Percentiles rank a stretch among this genome's conserved stretches.
Conservation (phyloP, 495 filamentous ascomycete species). For the Penicillium soppii region DNA sequence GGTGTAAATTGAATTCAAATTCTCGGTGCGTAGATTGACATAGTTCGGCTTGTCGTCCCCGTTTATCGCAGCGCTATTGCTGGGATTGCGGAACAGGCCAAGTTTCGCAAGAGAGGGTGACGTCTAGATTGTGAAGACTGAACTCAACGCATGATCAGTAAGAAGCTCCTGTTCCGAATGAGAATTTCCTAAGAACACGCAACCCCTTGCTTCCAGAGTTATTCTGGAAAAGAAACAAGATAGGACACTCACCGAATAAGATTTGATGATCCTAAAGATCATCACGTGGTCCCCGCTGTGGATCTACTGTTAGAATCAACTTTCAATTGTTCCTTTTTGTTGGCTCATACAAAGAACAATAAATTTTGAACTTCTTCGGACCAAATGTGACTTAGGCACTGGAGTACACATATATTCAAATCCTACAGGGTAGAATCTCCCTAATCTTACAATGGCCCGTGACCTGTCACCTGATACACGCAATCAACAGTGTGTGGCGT, state of each 20-base stretch:
- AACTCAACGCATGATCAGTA: background rate
- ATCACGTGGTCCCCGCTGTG: background rate
- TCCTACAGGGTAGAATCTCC: too few relatives aligned
- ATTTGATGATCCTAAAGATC: too few relatives aligned
- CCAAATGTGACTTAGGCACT: too few relatives aligned
- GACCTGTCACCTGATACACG: background rate
- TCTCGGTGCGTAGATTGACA: background rate
- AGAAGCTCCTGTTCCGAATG: background rate
- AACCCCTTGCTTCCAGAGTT: too few relatives aligned
- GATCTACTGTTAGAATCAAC: background rate
- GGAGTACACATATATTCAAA: too few relatives aligned
- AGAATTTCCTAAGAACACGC: too few relatives aligned
- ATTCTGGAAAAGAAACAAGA: too few relatives aligned
- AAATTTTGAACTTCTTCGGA: too few relatives aligned
- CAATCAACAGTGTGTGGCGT: background rate
- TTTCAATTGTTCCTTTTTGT: too few relatives aligned
- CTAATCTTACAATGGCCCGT: conserved; percentile 2
- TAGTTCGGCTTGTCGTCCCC: conserved; percentile 4
- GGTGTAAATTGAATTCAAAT: background rate
- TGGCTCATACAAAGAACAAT: too few relatives aligned
- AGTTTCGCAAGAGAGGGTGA: background rate
- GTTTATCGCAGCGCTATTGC: conserved; percentile 3
- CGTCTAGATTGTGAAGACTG: too few relatives aligned
- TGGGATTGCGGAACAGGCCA: conserved; percentile 3
- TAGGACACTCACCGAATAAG: too few relatives aligned